Base-by-base conservation (phyloP, 2,329 filamentous ascomycete genomes). In the Pleoardoris graminearum region DNA sequence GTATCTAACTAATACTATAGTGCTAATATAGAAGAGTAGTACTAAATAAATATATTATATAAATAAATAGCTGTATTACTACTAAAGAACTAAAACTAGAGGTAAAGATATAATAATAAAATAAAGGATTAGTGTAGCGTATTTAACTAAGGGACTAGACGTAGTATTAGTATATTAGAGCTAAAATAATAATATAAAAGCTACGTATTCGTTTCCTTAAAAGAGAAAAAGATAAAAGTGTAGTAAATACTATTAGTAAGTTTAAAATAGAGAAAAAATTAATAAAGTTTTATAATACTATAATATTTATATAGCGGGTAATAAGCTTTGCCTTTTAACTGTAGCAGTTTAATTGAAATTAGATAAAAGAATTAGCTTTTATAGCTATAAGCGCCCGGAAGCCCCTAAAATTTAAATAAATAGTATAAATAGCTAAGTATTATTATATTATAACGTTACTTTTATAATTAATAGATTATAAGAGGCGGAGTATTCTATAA, bases 381-480 rank as follows among this genome's bases (percentile, higher is more conserved):
- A n/a, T n/a, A n/a, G n/a, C n/a, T n/a, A n/a, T n/a, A n/a, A n/a
- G 30, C 30, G 12, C 6, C 33, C 19, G 33, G 33, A 36, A 50
- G 39, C 32, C 16, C 22, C 33, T 23, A 35, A 32, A 29, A 14
- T 23, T 19, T 47, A 16, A 23, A 21, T 47, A 16, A 23, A 21
- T 12, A n/a, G 39, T 7, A 41, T 42, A 41, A 22, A 42, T 14
- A 21, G 46, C 37, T 49, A 10, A 42, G 33, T 49, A 22, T 35
- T 16, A 48, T 50, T 55, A 33, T 48, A 55, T 42, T 54, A 21
- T 25, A 38, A 54, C 43, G 48, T 57, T 54, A 57, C 51, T 51
- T 37, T 35, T 35, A 51, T 41, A 19, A 17, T 36, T 30, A 48
- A 56, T 37, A 33, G 42, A 4, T 56, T 23, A 56, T 50, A 25